phyloP scores from a whole-genome alignment of 805 yeast species.

The Candida sanyiensis region DNA sequence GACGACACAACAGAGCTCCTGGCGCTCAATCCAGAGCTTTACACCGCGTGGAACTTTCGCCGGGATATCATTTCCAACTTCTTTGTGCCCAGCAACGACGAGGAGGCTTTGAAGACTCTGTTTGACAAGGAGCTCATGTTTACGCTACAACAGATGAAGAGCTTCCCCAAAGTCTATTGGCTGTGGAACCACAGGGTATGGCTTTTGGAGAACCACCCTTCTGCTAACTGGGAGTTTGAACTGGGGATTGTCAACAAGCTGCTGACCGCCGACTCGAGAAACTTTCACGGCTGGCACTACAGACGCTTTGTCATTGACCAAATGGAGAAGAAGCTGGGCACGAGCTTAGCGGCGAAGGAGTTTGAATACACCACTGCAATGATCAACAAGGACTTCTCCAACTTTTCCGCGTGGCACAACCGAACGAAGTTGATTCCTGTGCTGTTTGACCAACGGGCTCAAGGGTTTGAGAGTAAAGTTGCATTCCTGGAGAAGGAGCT shows the following conservation, averaged over 20 bases:
- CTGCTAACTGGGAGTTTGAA: constrained; percentile 66
- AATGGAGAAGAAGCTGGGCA: constrained; percentile 24
- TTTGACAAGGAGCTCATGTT: constrained; percentile 57
- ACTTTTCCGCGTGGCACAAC: constrained; percentile 95
- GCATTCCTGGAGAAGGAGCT: constrained; percentile 52
- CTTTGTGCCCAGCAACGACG: constrained; percentile 13
- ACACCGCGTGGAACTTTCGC: constrained; percentile 86
- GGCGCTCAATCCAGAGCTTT: constrained; percentile 74
- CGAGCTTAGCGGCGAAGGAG: constrained; percentile 42
- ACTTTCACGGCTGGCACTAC: constrained; percentile 95
- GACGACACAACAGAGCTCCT: constrained; percentile 53
- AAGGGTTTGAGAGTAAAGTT: constrained; percentile 26
- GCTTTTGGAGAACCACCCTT: constrained; percentile 53
- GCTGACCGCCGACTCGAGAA: constrained; percentile 69
- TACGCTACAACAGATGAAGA: constrained; percentile 50
- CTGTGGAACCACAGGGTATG: constrained; percentile 92
- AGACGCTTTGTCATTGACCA: constrained; percentile 60
- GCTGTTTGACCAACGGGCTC: constrained; percentile 31
- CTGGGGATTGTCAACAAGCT: constrained; percentile 62
- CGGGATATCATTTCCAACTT: constrained; percentile 52
- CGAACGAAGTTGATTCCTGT: constrained; percentile 63
- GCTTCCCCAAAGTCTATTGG: constrained; percentile 91
- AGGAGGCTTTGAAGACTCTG: constrained; percentile 25
- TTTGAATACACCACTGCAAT: constrained; percentile 71
- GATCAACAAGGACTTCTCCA: constrained; percentile 80